Conservation (phyloP, 768 basidiomycete species). For the Rhodotorula kratochvilovae region DNA sequence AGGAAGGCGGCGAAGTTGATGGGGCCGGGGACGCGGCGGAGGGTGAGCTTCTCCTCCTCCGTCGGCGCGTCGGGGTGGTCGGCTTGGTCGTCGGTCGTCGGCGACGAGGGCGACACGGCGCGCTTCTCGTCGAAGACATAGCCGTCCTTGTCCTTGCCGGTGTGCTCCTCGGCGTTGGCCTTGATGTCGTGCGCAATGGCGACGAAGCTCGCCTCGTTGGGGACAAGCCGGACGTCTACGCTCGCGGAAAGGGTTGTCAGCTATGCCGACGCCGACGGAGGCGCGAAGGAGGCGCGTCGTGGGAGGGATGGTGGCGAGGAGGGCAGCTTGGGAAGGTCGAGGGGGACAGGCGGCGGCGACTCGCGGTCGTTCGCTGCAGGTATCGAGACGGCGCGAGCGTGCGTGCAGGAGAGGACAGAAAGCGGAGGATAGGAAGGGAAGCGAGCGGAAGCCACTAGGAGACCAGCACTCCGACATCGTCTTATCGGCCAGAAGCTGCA, state of each 20-base stretch:
- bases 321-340: neutral
- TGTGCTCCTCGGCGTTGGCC: constrained; percentile 1
- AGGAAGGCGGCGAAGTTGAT: constrained; percentile 49
- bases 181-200: constrained; percentile 5
- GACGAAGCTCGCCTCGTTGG: constrained; percentile 5
- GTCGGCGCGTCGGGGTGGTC: constrained; percentile 33
- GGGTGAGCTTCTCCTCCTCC: constrained; percentile 41
- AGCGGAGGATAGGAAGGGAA: neutral
- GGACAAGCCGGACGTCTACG: constrained; percentile 24
- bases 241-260: neutral
- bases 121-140: constrained; percentile 24
- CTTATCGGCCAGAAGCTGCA: too few species aligned
- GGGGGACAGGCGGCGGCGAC: neutral
- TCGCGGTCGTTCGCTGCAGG: neutral
- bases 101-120: constrained; percentile 6
- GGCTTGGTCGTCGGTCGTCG: neutral
- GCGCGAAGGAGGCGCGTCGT: neutral
- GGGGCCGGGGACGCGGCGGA: constrained; percentile 38
- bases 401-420: neutral
- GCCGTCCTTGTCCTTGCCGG: constrained; percentile 12
- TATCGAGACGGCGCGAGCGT: neutral
- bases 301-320: neutral
- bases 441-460: too few species aligned
- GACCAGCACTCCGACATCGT: too few species aligned
- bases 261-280: neutral